Evolutionary conservation across 306 rosid genomes (phyloP), one percentile per base, ranked within the genome.

Genomic region (Casuarina equisetifolia): DNA sequence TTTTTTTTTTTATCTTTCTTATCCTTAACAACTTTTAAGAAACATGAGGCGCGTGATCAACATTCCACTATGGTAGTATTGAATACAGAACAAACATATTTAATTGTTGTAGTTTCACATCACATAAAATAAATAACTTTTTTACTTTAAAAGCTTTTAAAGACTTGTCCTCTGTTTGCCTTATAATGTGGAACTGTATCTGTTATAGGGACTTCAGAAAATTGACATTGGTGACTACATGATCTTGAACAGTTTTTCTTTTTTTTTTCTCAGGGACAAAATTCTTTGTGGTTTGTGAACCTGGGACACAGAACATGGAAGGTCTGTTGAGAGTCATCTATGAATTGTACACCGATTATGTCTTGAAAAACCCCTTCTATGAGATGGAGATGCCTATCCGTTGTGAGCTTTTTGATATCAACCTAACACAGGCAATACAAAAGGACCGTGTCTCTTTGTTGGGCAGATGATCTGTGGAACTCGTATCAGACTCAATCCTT

Each of bases 371-470:
- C 57, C 98, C 97, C 9, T 92, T 95, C 85, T 95, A 95, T 81
- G 97, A 95, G 86, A 89, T 95, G 95, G 98, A 95, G 91, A 95
- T 95, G 98, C 97, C 98, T 17, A 89, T 91, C 64, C 88, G 97
- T 10, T 95, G 97, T 59, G 98, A 95, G 84, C 97, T 92, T 76
- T 95, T 92, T 32, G 98, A 95, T 48, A 90, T 88, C 76, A 89
- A 87, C 88, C 77, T 92, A 13, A 77, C 90, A 1, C 92, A 85
- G 81, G 94, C 93, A 40, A 82, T 95, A 48, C 97, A 95, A 36
- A 95, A 92, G 89, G 98, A 95, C 40, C 93, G 90, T 69, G 97
- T 91, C 74, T 88, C 91, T 40, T 80, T 91, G 79, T 77, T 95
- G 80, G 92, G 92, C 52, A 90, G 92, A 83, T 94, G 74, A 90